Percentiles rank a stretch among this genome's conserved stretches.
Evolutionary conservation across 2,329 filamentous ascomycete genomes (phyloP).

Genomic region (Phialocephala subalpina): DNA sequence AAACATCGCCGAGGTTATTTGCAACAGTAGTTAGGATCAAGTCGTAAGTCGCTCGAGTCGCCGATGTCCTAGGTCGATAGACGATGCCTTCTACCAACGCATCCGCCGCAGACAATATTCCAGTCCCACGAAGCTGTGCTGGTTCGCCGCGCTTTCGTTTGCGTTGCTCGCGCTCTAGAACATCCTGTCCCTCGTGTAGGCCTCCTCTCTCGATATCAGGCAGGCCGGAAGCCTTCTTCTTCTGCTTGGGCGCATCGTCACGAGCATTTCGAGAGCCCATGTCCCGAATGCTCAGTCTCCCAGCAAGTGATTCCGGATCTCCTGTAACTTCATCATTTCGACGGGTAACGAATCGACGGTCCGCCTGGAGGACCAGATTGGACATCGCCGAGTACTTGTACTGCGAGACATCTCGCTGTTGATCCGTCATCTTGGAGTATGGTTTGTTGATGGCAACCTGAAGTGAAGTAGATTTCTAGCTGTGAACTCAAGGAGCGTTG

Average conservation of each 20-base stretch:
- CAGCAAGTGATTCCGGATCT: slow-evolving; percentile 96
- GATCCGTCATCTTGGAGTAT: slow-evolving; percentile 69
- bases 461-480: neutral
- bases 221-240: slow-evolving; percentile 72
- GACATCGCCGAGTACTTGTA: slow-evolving; percentile 99
- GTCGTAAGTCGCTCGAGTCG: slow-evolving; percentile 92
- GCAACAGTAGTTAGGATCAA: slow-evolving; percentile 92
- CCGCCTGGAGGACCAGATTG: slow-evolving; percentile 99
- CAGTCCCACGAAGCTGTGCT: slow-evolving; percentile 73
- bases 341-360: slow-evolving; percentile 92
- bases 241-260: slow-evolving; percentile 81
- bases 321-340: slow-evolving; percentile 94
- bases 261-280: slow-evolving; percentile 89
- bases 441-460: slow-evolving; percentile 22
- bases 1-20: slow-evolving; percentile 88
- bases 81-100: slow-evolving; percentile 88
- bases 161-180: slow-evolving; percentile 82
- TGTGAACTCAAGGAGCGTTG: neutral
- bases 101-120: slow-evolving; percentile 85
- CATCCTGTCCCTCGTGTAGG: slow-evolving; percentile 82
- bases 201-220: slow-evolving; percentile 78
- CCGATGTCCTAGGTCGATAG: slow-evolving; percentile 90
- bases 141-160: slow-evolving; percentile 83
- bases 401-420: slow-evolving; percentile 86
- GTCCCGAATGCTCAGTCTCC: slow-evolving; percentile 89